Evolutionary conservation across 1,284 basidiomycete species (phyloP), one percentile per base, ranked within the genome.

Genomic region (Mycena sp.): DNA sequence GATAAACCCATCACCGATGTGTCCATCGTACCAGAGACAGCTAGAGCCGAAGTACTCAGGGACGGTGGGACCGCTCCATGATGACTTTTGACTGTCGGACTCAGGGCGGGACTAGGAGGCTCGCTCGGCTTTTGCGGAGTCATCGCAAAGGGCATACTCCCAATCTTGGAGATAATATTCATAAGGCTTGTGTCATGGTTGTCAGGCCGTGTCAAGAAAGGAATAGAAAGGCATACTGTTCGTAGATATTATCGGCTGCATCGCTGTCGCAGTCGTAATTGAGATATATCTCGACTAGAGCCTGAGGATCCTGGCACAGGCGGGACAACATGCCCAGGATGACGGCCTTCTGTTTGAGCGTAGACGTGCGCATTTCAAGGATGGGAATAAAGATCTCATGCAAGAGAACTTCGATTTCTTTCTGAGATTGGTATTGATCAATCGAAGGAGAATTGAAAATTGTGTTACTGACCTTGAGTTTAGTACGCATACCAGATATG

Each of bases 311-410:
- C 75, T 96, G 92, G 72, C 93, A 96, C 16, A 99, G 81, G 49
- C 93, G 87, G 28, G 92, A 90, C 56, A 96, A 78, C 85, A 96
- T 94, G 43, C 87, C 89, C 52, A 98, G 84, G 59, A 98, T 92
- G 52, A 95, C 88, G 6, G 91, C 92, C 79, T 99, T 98, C 74
- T 98, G 98, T 73, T 94, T 95, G 56, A 98, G 81, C 0, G 96
- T 98, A 11, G 97, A 95, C 21, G 93, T 98, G 72, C 92, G 90
- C 96, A 99, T 99, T 80, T 99, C 98, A 53, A 99, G 82, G 55
- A 99, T 98, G 2, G 98, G 98, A 63, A 99, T 89, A 81, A 99
- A 99, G 71, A 99, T 99, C 75, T 99, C 98, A 74, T 98, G 98
- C 58, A 99, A 79, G 32, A 99, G 83, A 38, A 99, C 96, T 77